phyloP scores from a whole-genome alignment of 306 rosid genomes.

The Begonia loranthoides region DNA sequence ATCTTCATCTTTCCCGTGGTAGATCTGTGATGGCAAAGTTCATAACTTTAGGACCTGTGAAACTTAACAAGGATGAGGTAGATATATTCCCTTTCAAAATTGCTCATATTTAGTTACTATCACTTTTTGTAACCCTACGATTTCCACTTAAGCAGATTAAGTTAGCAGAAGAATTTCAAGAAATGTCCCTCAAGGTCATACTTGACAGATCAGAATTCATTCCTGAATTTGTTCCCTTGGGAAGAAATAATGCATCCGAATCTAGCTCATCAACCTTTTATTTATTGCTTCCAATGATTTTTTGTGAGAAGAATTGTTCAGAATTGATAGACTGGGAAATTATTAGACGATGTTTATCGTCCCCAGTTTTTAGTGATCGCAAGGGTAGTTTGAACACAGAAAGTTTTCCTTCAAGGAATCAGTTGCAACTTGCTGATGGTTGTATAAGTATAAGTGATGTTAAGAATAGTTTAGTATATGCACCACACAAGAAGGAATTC shows the following conservation, averaged over 20 bases:
- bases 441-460: conserved; percentile 38
- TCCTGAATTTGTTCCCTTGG: conserved; percentile 49
- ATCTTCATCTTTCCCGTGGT: conserved; percentile 83
- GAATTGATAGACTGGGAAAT: conserved; percentile 60
- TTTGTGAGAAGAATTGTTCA: conserved; percentile 21
- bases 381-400: conserved; percentile 13
- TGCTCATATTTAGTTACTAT: conserved; percentile 6
- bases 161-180: conserved; percentile 78
- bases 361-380: conserved; percentile 58
- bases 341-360: conserved; percentile 57
- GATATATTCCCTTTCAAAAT: conserved; percentile 1
- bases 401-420: conserved; percentile 9
- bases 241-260: conserved; percentile 20
- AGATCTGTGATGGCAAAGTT: conserved; percentile 68
- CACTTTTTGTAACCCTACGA: conserved; percentile 1
- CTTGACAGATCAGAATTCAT: conserved; percentile 68
- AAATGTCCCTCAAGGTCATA: conserved; percentile 77
- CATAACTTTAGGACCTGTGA: conserved; percentile 45
- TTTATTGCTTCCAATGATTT: conserved; percentile 71
- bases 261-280: conserved; percentile 47
- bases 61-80: conserved; percentile 68
- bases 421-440: conserved; percentile 60
- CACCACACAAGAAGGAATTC: conserved; percentile 33
- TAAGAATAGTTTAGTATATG: conserved; percentile 71
- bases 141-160: conserved; percentile 36